phyloP scores from a whole-genome alignment of 2,329 filamentous ascomycete species.

The Neopestalotiopsis sp. region DNA sequence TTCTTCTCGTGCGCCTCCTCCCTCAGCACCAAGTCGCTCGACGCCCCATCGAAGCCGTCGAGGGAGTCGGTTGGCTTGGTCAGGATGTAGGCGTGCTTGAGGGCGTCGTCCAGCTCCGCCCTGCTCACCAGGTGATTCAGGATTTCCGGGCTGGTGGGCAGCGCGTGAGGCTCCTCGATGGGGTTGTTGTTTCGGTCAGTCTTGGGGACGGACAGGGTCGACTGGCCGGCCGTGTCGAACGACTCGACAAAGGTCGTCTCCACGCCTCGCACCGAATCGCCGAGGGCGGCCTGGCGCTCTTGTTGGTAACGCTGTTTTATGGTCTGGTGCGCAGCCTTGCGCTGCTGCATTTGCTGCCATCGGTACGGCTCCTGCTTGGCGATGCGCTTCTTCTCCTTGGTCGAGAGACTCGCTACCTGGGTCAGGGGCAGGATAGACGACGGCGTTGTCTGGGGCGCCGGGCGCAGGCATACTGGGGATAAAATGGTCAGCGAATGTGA shows the following conservation, averaged over 20 bases:
- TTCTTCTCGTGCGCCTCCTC: slow-evolving; percentile 53
- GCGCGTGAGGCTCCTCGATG: slow-evolving; percentile 43
- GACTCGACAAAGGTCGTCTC: slow-evolving; percentile 84
- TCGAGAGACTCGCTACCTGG: slow-evolving; percentile 68
- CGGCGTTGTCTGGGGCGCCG: slow-evolving; percentile 53
- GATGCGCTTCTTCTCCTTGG: slow-evolving; percentile 67
- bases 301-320: slow-evolving; percentile 73
- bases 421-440: slow-evolving; percentile 61
- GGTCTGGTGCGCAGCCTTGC: slow-evolving; percentile 82
- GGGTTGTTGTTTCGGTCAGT: slow-evolving; percentile 49
- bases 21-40: slow-evolving; percentile 37
- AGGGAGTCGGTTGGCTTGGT: slow-evolving; percentile 58
- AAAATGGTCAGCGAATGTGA: slow-evolving; percentile 21
- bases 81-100: slow-evolving; percentile 72
- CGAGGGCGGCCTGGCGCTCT: slow-evolving; percentile 68
- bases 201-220: slow-evolving; percentile 39
- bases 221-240: slow-evolving; percentile 70
- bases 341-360: slow-evolving; percentile 79
- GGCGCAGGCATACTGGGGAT: slow-evolving; percentile 64
- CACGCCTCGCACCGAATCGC: slow-evolving; percentile 80
- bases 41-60: slow-evolving; percentile 43
- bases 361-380: slow-evolving; percentile 82
- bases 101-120: slow-evolving; percentile 68
- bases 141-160: slow-evolving; percentile 56
- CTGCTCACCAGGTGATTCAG: slow-evolving; percentile 80